phyloP scores from a whole-genome alignment of 2,329 filamentous ascomycete species.

The Aciculosporium take region DNA sequence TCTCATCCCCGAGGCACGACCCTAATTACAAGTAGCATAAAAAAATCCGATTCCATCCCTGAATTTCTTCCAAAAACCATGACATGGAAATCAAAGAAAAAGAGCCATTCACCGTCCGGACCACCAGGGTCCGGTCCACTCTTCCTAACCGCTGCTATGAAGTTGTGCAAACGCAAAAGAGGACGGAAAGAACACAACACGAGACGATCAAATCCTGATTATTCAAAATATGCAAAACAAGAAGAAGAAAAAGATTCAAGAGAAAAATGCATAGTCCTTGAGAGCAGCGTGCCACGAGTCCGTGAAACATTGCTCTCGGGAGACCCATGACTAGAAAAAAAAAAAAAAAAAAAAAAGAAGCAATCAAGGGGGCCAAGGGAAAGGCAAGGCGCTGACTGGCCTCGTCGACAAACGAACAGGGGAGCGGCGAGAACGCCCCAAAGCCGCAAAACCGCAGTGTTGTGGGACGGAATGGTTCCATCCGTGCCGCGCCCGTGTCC shows the following conservation, averaged over 20 bases:
- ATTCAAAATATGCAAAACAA: conserved; percentile 12
- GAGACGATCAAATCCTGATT: conserved; percentile 11
- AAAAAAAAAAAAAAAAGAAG: conserved; percentile 18
- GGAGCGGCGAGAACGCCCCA: conserved; percentile 6
- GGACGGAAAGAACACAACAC: conserved; percentile 12
- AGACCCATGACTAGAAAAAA: conserved; percentile 5
- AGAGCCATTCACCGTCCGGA: conserved; percentile 10
- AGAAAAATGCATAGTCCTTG: conserved; percentile 16
- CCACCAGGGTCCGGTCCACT: conserved; percentile 21
- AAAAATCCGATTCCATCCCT: conserved; percentile 4
- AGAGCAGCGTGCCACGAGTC: conserved; percentile 11
- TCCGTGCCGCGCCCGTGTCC: neutral
- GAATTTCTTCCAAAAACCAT: neutral
- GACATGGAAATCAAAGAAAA: neutral
- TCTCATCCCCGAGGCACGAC: neutral
- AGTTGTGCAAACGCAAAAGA: conserved; percentile 8
- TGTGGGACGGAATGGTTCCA: neutral
- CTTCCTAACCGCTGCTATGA: neutral
- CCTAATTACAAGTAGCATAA: conserved; percentile 4
- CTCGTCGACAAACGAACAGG: conserved; percentile 13
- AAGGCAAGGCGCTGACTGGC: conserved; percentile 13
- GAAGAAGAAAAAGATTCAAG: conserved; percentile 10
- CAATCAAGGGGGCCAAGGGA: conserved; percentile 12
- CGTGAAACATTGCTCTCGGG: conserved; percentile 2
- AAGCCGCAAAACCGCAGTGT: neutral